phyloP scores from a whole-genome alignment of 495 filamentous ascomycete species.

The Rusavskia elegans region DNA sequence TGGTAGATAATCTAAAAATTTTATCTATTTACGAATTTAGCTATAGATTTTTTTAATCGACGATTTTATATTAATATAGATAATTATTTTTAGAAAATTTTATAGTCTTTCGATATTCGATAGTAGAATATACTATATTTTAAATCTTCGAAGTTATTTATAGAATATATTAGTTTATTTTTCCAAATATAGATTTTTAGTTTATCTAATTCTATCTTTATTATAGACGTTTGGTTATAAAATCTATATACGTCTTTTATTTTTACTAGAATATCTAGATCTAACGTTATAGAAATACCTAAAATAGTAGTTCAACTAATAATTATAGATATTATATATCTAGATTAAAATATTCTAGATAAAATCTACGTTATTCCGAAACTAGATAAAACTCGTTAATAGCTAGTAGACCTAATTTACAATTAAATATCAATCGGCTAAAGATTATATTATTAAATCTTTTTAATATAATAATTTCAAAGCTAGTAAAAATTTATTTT shows the following conservation, averaged over 20 bases:
- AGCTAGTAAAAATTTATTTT: conserved; percentile 7
- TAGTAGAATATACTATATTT: not conserved
- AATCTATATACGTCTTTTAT: not conserved
- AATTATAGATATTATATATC: not conserved
- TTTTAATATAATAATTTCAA: conserved; percentile 3
- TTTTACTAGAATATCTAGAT: not conserved
- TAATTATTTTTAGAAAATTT: not conserved
- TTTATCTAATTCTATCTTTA: too few relatives aligned
- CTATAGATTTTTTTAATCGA: too few relatives aligned
- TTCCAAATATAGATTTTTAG: too few relatives aligned
- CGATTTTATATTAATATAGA: too few relatives aligned
- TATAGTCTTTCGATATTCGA: not conserved
- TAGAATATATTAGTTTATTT: too few relatives aligned
- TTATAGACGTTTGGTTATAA: not conserved
- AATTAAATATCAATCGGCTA: not conserved
- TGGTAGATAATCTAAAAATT: not conserved
- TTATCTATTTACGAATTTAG: too few relatives aligned
- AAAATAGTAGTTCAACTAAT: not conserved
- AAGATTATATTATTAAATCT: not conserved
- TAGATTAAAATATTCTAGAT: not conserved
- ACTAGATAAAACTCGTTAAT: conserved; percentile 1
- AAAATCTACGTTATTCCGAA: not conserved
- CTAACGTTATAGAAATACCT: not conserved
- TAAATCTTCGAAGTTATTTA: too few relatives aligned
- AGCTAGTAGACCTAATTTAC: conserved; percentile 4